Conservation (phyloP, 2,329 filamentous ascomycete species). For the Verruconis gallopava region DNA sequence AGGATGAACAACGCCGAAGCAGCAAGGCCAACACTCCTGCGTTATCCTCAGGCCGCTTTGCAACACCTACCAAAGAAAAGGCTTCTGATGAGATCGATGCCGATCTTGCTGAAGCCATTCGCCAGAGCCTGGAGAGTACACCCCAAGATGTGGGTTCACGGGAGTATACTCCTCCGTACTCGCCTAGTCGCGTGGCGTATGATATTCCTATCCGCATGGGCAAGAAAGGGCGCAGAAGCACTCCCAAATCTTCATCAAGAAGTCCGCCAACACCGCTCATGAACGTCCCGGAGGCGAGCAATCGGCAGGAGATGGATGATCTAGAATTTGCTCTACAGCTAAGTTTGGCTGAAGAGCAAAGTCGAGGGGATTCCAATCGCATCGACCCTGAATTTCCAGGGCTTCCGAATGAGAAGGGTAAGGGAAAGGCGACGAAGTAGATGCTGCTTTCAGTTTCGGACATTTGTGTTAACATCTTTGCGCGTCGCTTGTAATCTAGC, state of each 20-base stretch:
- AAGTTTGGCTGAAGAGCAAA: constrained; percentile 47
- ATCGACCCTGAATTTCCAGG: constrained; percentile 4
- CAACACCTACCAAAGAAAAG: neutral
- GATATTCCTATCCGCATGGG: constrained; percentile 35
- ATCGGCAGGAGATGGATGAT: constrained; percentile 37
- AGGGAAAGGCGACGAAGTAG: constrained; percentile 6
- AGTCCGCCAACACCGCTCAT: constrained; percentile 13
- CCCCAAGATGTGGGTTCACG: constrained; percentile 10
- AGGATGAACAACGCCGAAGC: constrained; percentile 32
- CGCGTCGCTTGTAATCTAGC: too few relatives aligned
- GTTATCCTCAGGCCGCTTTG: neutral
- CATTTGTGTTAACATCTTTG: too few relatives aligned
- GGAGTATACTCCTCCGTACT: neutral
- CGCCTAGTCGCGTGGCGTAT: constrained; percentile 14
- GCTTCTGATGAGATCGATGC: constrained; percentile 18
- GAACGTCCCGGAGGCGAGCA: neutral
- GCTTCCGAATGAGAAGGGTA: constrained; percentile 1
- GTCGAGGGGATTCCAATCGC: constrained; percentile 21
- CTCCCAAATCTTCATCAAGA: constrained; percentile 15
- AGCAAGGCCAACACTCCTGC: constrained; percentile 24
- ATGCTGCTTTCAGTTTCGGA: too few relatives aligned
- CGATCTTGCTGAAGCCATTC: constrained; percentile 51
- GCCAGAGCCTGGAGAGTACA: constrained; percentile 30
- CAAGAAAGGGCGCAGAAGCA: constrained; percentile 23
- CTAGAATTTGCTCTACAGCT: constrained; percentile 49